Conservation (phyloP, 2,329 filamentous ascomycete genomes). For the Fusarium sp. region DNA sequence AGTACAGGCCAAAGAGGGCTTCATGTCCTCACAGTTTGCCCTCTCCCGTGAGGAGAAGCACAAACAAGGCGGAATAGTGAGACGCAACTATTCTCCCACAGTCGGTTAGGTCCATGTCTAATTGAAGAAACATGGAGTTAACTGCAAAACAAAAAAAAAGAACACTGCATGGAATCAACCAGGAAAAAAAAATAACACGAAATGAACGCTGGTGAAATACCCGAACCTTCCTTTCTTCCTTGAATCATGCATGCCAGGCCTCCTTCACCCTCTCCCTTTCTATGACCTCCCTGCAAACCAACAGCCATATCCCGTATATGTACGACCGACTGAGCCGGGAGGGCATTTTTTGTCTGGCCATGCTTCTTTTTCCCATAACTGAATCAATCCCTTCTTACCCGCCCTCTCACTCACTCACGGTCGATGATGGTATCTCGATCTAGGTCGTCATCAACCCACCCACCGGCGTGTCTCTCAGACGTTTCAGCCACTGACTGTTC, state of each 20-base stretch:
- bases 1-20: conserved; percentile 39
- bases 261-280: background rate
- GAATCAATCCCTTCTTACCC: background rate
- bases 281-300: background rate
- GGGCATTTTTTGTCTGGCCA: conserved; percentile 13
- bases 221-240: conserved; percentile 14
- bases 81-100: conserved; percentile 17
- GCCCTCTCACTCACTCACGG: background rate
- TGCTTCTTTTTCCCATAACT: conserved; percentile 8
- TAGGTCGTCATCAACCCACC: background rate
- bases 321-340: conserved; percentile 7
- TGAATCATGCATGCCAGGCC: conserved; percentile 4
- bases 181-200: conserved; percentile 20
- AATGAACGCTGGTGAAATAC: conserved; percentile 39
- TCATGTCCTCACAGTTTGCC: conserved; percentile 19
- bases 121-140: background rate
- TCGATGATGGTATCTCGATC: background rate
- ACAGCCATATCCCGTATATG: conserved; percentile 4
- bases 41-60: conserved; percentile 12
- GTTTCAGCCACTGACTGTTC: background rate
- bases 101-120: conserved; percentile 17
- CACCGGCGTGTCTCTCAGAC: conserved; percentile 17
- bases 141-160: background rate
- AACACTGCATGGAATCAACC: conserved; percentile 1
- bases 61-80: conserved; percentile 11